These are phyloP conservation scores for Tricholoma bakamatsutake DNA, from an alignment of 768 basidiomycete genomes.

Conservation along the genomic window DNA sequence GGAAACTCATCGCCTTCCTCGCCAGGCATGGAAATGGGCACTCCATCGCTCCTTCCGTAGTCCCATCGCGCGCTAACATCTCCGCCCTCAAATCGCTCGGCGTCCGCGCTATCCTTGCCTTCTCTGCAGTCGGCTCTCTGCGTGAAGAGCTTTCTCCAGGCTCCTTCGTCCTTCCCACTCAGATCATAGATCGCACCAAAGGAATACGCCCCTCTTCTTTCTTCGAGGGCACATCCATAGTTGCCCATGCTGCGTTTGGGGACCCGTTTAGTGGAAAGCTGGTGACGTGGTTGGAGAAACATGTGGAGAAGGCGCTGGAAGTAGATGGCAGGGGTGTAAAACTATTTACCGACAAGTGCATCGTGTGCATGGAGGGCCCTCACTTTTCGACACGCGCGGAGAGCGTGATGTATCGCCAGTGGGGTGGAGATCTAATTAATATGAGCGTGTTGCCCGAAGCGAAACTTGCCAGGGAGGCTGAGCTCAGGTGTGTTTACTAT, in stretches of 20 bases:
- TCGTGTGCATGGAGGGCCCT: constrained; percentile 96
- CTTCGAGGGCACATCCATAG: constrained; percentile 77
- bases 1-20: constrained; percentile 79
- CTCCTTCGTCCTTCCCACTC: constrained; percentile 79
- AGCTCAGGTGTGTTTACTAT: constrained; percentile 61
- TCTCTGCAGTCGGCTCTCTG: constrained; percentile 93
- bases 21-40: constrained; percentile 88
- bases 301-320: constrained; percentile 59
- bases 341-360: constrained; percentile 76
- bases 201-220: constrained; percentile 84
- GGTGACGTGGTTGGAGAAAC: constrained; percentile 56
- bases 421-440: constrained; percentile 93
- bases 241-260: constrained; percentile 92
- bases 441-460: constrained; percentile 97
- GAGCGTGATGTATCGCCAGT: constrained; percentile 86
- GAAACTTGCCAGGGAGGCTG: constrained; percentile 95
- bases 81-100: constrained; percentile 92
- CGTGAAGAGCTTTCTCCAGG: constrained; percentile 91
- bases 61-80: constrained; percentile 90
- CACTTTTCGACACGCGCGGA: constrained; percentile 99
- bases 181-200: constrained; percentile 97
- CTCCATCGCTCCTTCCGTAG: constrained; percentile 68
- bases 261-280: constrained; percentile 78
- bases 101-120: constrained; percentile 83
- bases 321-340: constrained; percentile 52